Conservation (phyloP, 2,329 filamentous ascomycete genomes). For the Diplodia scrobiculata region DNA sequence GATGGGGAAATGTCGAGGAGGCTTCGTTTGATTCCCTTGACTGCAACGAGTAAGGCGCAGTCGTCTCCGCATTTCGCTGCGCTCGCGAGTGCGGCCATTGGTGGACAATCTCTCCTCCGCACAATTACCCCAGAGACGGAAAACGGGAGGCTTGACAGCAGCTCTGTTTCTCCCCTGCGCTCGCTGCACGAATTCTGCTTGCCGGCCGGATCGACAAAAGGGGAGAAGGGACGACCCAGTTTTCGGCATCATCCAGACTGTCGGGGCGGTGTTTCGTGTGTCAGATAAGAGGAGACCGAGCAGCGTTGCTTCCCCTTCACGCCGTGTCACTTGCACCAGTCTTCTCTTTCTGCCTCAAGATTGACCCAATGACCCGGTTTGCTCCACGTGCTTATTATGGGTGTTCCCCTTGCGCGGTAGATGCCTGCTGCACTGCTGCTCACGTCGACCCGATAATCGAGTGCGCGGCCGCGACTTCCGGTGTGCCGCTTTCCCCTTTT, state of each 20-base stretch:
- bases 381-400: no score
- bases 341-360: background rate
- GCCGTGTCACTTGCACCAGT: background rate
- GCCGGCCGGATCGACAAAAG: background rate
- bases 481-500: no score
- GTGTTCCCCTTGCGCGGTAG: background rate
- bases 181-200: background rate
- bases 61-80: slow-evolving; percentile 13
- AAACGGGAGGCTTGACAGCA: slow-evolving; percentile 8
- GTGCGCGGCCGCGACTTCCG: no score
- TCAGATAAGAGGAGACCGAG: background rate
- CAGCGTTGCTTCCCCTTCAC: background rate
- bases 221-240: no score
- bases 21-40: no score
- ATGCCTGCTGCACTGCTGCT: no score
- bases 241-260: background rate
- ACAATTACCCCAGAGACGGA: slow-evolving; percentile 24
- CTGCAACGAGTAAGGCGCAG: slow-evolving; percentile 23
- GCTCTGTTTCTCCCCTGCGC: background rate
- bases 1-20: background rate
- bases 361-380: background rate
- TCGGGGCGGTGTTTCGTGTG: slow-evolving; percentile 4
- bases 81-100: background rate
- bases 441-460: no score
- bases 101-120: slow-evolving; percentile 23